Conservation (phyloP, 2,329 filamentous ascomycete species). For the Nothophaeocryptopus gaeumannii region DNA sequence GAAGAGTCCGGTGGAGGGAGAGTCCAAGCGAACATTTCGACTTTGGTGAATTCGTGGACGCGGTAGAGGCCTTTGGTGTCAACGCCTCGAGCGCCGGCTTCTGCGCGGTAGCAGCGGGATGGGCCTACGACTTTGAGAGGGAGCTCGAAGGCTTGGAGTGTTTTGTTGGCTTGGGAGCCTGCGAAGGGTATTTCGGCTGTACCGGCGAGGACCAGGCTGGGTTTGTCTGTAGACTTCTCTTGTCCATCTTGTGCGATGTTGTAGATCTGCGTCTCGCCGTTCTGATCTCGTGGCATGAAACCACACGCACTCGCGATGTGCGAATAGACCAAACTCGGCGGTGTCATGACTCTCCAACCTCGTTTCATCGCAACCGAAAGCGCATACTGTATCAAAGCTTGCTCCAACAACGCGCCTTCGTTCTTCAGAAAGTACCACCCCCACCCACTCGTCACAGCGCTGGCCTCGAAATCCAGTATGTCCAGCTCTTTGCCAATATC, state of each 20-base stretch:
- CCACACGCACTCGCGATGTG: slow-evolving; percentile 89
- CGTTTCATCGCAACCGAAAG: slow-evolving; percentile 67
- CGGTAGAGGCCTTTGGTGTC: slow-evolving; percentile 94
- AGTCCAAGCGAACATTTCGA: slow-evolving; percentile 96
- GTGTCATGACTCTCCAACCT: slow-evolving; percentile 78
- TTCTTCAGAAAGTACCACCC: slow-evolving; percentile 97
- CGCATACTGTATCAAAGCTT: slow-evolving; percentile 85
- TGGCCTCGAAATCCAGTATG: slow-evolving; percentile 83
- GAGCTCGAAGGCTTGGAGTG: slow-evolving; percentile 62
- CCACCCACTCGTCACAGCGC: slow-evolving; percentile 83
- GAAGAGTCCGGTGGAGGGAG: slow-evolving; percentile 24
- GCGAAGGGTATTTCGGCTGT: slow-evolving; percentile 95
- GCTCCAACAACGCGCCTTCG: slow-evolving; percentile 89
- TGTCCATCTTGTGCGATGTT: slow-evolving; percentile 61
- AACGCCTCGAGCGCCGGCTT: slow-evolving; percentile 83
- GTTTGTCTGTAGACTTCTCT: slow-evolving; percentile 61
- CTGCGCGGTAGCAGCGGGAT: slow-evolving; percentile 91
- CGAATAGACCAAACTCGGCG: slow-evolving; percentile 86
- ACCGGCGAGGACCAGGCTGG: slow-evolving; percentile 73
- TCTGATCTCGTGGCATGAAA: slow-evolving; percentile 86
- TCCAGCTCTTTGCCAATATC: slow-evolving; percentile 82
- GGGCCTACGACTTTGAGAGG: slow-evolving; percentile 78
- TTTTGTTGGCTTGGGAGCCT: slow-evolving; percentile 76
- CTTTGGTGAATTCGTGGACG: slow-evolving; percentile 98
- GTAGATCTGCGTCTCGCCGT: slow-evolving; percentile 92